Evolutionary conservation across 2,329 filamentous ascomycete genomes (phyloP), one percentile per base, ranked within the genome.

Genomic region (Cordyceps sp.): DNA sequence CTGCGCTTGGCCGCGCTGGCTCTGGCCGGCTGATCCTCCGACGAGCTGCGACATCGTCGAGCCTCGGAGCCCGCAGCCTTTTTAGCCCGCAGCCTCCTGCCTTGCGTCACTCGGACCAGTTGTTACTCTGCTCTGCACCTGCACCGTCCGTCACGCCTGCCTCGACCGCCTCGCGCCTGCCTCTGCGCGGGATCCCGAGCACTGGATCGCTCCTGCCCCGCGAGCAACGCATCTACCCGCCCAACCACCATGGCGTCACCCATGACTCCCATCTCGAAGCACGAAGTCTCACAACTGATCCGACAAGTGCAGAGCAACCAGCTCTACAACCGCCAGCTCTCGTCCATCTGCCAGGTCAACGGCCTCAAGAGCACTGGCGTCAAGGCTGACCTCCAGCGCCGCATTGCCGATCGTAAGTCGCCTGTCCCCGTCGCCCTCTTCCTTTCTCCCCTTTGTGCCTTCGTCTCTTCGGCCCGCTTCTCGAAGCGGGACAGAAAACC

Each of bases 331-430:
- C 57, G 61, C 15, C 75, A 86, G 45, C 68, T 94, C 30, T 81
- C 84, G 45, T 66, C 66, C 32, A 77, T 96, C 41, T 80, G 88
- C 48, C 69, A 73, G 39, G 62, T 69, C 37, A 82, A 93, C 57
- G 69, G 74, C 29, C 62, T 93, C 23, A 69, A 72, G 41, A 78
- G 82, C 37, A 81, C 78, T 19, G 90, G 90, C 15, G 78, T 90
- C 46, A 98, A 98, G 62, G 72, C 74, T 22, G 70, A 80, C 26
- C 61, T 96, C 37, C 85, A 93, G 55, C 59, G 61, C 36, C 77
- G 88, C 45, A 80, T 94, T 38, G 71, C 78, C 39, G 62, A 71
- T 36, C 70, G 90, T 96, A 64, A 56, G 81, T 73, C 24, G 19
- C 10, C 17, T 28, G 20, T 32, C 10, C 26, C 15, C 29, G 13